Evolutionary conservation across 441 rosid species (phyloP).

Genomic region (Bocquillonia castaneifolia): DNA sequence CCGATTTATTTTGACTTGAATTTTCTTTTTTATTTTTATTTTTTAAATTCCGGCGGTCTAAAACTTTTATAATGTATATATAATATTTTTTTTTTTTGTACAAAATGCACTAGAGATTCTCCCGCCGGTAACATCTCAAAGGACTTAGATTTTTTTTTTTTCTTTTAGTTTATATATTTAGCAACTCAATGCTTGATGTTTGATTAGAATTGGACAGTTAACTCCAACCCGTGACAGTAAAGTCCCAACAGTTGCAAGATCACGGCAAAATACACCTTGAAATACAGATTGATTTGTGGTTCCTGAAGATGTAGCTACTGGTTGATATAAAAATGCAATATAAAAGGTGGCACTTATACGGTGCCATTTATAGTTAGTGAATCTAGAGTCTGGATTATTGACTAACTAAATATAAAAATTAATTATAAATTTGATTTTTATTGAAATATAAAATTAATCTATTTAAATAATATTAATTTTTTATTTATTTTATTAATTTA

Average conservation of each 20-base stretch:
- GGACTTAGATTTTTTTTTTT: constrained; percentile 9
- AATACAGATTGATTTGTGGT: constrained; percentile 37
- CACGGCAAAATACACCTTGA: constrained; percentile 88
- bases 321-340: too few relatives aligned
- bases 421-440: too few relatives aligned
- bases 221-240: constrained; percentile 74
- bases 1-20: too few relatives aligned
- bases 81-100: constrained; percentile 25
- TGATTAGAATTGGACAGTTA: constrained; percentile 65
- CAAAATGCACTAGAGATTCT: constrained; percentile 41
- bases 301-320: constrained; percentile 29
- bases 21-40: too few relatives aligned
- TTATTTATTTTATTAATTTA: too few relatives aligned
- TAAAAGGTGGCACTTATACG: too few relatives aligned
- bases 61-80: too few relatives aligned
- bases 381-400: too few relatives aligned
- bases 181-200: constrained; percentile 83
- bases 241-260: constrained; percentile 64
- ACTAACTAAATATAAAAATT: too few relatives aligned
- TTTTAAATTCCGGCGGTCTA: constrained; percentile 41
- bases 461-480: too few relatives aligned
- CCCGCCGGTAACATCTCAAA: constrained; percentile 34
- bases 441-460: too few relatives aligned
- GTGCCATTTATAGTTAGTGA: too few relatives aligned
- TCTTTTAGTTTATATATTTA: constrained; percentile 22